Conservation (phyloP, 148 eudicot genomes). For the Bassia scoparia region DNA sequence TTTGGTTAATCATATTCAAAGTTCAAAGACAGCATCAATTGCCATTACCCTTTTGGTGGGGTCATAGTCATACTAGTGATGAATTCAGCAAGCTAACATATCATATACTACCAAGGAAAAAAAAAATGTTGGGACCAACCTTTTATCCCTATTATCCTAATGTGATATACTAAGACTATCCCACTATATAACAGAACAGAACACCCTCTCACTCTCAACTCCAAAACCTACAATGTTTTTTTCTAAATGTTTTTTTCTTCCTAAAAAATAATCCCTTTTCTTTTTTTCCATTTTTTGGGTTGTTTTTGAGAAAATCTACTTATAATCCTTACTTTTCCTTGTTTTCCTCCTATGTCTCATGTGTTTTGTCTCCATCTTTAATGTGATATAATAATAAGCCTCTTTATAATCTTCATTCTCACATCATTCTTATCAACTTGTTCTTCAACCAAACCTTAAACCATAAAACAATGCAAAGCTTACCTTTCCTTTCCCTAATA, state of each 20-base stretch:
- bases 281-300: neutral
- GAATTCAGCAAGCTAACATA: neutral
- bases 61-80: constrained; percentile 25
- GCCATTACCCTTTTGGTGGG: constrained; percentile 27
- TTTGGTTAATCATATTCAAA: constrained; percentile 33
- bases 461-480: neutral
- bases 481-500: constrained; percentile 5
- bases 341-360: constrained; percentile 30
- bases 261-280: neutral
- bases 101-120: constrained; percentile 3
- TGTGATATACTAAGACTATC: constrained; percentile 24
- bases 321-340: constrained; percentile 19
- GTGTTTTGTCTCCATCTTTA: constrained; percentile 24
- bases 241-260: constrained; percentile 16
- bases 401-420: neutral
- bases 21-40: constrained; percentile 31
- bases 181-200: constrained; percentile 12
- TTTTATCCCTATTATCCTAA: constrained; percentile 27
- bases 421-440: neutral
- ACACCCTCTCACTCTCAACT: constrained; percentile 3
- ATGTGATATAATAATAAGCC: neutral
- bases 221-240: constrained; percentile 20
- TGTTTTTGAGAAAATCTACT: no score
- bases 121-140: constrained; percentile 31
- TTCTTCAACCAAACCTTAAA: neutral